Evolutionary conservation across 202 grass and related monocot species (phyloP).

Genomic region (Brachypodium distachyon): DNA sequence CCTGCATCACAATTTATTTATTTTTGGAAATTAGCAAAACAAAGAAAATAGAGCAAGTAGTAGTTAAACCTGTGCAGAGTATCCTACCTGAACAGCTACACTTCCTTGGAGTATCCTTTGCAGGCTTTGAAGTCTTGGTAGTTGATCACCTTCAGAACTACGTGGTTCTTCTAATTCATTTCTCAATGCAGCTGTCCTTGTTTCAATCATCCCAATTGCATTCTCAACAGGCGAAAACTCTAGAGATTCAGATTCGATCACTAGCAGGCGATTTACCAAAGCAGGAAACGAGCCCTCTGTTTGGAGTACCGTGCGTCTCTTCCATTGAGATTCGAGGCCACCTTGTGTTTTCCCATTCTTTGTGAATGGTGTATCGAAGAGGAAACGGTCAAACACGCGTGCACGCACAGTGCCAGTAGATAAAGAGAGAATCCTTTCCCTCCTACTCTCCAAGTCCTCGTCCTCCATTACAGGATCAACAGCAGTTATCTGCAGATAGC

Average conservation of each 20-base stretch:
- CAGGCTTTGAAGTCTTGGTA: slow-evolving; percentile 94
- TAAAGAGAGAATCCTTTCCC: slow-evolving; percentile 92
- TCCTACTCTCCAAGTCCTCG: slow-evolving; percentile 87
- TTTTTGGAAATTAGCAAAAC: background rate
- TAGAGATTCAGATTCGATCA: slow-evolving; percentile 83
- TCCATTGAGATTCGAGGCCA: slow-evolving; percentile 97
- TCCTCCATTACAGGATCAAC: slow-evolving; percentile 99
- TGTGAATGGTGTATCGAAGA: slow-evolving; percentile 96
- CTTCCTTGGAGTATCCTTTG: slow-evolving; percentile 99
- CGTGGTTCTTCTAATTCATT: slow-evolving; percentile 97
- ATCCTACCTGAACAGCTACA: slow-evolving; percentile 93
- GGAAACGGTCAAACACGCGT: slow-evolving; percentile 84
- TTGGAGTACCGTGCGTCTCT: slow-evolving; percentile 86
- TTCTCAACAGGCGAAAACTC: slow-evolving; percentile 99
- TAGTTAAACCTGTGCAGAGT: background rate
- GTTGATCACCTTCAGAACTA: slow-evolving; percentile 91
- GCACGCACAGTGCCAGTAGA: slow-evolving; percentile 78
- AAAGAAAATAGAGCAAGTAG: background rate
- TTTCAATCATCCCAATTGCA: slow-evolving; percentile 99
- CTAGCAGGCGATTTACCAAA: slow-evolving; percentile 81
- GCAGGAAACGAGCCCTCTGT: slow-evolving; percentile 94
- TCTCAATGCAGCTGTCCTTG: slow-evolving; percentile 83
- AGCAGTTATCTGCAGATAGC: slow-evolving; percentile 96
- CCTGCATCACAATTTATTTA: slow-evolving; percentile 50
- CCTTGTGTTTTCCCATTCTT: slow-evolving; percentile 98